phyloP scores from a whole-genome alignment of 2,329 filamentous ascomycete species.

The Alternaria alternata region DNA sequence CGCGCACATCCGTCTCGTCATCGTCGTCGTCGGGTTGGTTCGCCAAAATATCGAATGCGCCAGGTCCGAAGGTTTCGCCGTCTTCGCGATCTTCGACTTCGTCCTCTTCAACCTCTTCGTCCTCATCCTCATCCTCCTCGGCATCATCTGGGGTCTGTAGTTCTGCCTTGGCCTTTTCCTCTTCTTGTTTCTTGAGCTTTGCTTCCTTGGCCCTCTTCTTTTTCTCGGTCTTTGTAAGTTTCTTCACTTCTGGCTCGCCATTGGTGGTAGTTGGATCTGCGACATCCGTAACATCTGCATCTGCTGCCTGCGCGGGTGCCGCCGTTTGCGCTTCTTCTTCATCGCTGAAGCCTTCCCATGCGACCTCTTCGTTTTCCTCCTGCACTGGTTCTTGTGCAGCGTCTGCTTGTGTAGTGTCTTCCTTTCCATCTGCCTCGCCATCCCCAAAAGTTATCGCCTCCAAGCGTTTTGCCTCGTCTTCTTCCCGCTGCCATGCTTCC shows the following conservation, averaged over 20 bases:
- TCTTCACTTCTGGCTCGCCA: slow-evolving; percentile 12
- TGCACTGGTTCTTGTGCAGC: not conserved
- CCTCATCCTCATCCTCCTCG: slow-evolving; percentile 18
- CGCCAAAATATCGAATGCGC: slow-evolving; percentile 64
- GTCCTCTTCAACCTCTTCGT: slow-evolving; percentile 31
- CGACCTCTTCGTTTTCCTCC: slow-evolving; percentile 22
- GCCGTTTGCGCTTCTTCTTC: slow-evolving; percentile 14
- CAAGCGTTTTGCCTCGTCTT: slow-evolving; percentile 29
- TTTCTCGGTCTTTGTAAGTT: slow-evolving; percentile 24
- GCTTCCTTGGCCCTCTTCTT: slow-evolving; percentile 24
- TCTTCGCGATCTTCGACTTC: slow-evolving; percentile 26
- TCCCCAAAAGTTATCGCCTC: slow-evolving; percentile 32
- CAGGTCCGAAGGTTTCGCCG: slow-evolving; percentile 42
- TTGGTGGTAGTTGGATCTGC: slow-evolving; percentile 46
- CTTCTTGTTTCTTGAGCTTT: slow-evolving; percentile 33
- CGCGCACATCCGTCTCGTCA: slow-evolving; percentile 74
- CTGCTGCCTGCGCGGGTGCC: not conserved
- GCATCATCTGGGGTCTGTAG: slow-evolving; percentile 2
- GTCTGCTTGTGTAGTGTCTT: not conserved
- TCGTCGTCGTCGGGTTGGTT: slow-evolving; percentile 61
- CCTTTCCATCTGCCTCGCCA: slow-evolving; percentile 6
- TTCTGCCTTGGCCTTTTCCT: slow-evolving; percentile 36
- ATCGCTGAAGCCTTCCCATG: slow-evolving; percentile 43
- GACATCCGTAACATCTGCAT: not conserved
- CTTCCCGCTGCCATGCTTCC: slow-evolving; percentile 31